These are phyloP conservation scores for Pelargonium nanum DNA, from an alignment of 345 rosid species.

Conservation along the genomic window DNA sequence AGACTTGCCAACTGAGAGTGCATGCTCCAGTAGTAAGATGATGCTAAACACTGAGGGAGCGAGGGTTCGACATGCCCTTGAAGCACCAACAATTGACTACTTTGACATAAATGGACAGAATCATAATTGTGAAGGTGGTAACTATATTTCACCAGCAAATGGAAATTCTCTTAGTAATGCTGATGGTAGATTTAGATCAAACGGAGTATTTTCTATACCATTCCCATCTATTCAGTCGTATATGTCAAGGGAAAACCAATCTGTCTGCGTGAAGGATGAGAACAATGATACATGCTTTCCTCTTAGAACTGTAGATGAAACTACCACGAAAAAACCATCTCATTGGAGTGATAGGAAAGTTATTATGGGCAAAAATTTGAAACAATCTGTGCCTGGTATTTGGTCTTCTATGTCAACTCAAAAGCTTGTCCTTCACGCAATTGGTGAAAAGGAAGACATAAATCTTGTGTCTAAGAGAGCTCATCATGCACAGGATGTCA, in stretches of 20 bases:
- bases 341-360: constrained; percentile 14
- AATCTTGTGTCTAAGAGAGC: constrained; percentile 18
- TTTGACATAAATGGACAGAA: constrained; percentile 21
- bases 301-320: constrained; percentile 15
- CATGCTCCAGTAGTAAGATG: constrained; percentile 23
- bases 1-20: constrained; percentile 30
- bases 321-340: constrained; percentile 11
- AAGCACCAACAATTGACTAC: constrained; percentile 22
- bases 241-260: constrained; percentile 15
- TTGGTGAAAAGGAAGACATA: constrained; percentile 20
- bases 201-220: constrained; percentile 16
- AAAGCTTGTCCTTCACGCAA: constrained; percentile 10
- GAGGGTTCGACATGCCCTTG: constrained; percentile 20
- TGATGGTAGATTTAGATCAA: constrained; percentile 19
- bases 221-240: constrained; percentile 15
- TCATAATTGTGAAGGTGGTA: constrained; percentile 24
- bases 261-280: constrained; percentile 19
- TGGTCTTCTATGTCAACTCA: constrained; percentile 14
- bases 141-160: constrained; percentile 18
- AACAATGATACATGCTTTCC: constrained; percentile 16
- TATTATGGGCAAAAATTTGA: constrained; percentile 22
- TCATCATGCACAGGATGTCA: constrained; percentile 16
- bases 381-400: constrained; percentile 20
- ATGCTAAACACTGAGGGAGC: constrained; percentile 23
- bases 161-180: constrained; percentile 19